Base-by-base conservation (phyloP, 106 monocot genomes). In the Iris macrosiphon region DNA sequence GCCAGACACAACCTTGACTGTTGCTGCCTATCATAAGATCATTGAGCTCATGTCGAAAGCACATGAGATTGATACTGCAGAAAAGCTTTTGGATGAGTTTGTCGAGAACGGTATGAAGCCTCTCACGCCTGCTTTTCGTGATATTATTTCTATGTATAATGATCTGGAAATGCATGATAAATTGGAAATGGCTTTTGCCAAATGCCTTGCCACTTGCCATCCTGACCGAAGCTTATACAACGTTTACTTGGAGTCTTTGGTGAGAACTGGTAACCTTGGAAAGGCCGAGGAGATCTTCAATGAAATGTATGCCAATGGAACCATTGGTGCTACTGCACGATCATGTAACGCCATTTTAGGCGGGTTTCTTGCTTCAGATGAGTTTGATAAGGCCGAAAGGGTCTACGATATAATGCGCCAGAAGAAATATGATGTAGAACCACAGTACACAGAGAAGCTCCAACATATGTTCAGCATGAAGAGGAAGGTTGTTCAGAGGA, bases 391-490 rank as follows among this genome's bases (percentile, higher is more conserved):
- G 61, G 98, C 78, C 28, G 83, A 75, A 71, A 80, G 80, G 38
- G 37, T 84, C 8, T 80, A 79, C 43, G 75, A 87, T 66, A 70
- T 81, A 17, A 98, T 98, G 90, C 57, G 55, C 22, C 79, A 81
- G 55, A 98, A 91, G 74, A 90, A 84, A 31, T 91, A 87, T 63
- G 86, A 87, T 4, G 60, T 91, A 6, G 75, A 91, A 30, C 69
- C 67, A 20, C 27, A 63, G 2, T 73, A 45, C 31, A 25, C 67
- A n/a, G 79, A 82, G 48, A 76, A 82, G 35, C 57, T 98, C 29
- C 67, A 84, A 26, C 70, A 69, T 40, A 59, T 80, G 34, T 60
- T 79, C 50, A 53, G 72, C 47, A 47, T 62, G 43, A 78, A 83
- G 23, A 83, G 45, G 65, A 98, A 75, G 61, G 51, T 87, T 16